Percentiles rank a stretch among this genome's conserved stretches.
Evolutionary conservation across 371 early-diverging fungal species (phyloP).

Genomic region (Haplosporangium sp.): DNA sequence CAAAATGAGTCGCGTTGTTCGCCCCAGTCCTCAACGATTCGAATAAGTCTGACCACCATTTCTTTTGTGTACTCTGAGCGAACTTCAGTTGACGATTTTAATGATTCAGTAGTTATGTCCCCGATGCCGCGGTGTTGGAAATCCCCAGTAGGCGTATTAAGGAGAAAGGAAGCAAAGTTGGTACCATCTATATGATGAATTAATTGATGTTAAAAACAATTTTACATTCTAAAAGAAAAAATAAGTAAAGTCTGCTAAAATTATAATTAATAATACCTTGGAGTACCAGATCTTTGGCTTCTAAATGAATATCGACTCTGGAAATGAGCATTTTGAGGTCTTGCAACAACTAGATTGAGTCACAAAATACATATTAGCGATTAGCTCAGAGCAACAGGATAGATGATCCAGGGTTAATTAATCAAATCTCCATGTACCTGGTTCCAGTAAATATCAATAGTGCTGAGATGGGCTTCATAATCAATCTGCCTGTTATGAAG

Average conservation of each 20-base stretch:
- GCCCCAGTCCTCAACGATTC: constrained; percentile 40
- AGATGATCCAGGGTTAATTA: neutral
- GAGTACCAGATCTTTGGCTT: constrained; percentile 37
- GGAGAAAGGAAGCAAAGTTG: constrained; percentile 37
- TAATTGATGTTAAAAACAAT: neutral
- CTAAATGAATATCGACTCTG: constrained; percentile 41
- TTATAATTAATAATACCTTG: constrained; percentile 19
- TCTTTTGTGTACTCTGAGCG: constrained; percentile 46
- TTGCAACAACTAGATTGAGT: constrained; percentile 37
- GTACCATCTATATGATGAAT: constrained; percentile 14
- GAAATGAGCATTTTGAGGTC: constrained; percentile 52
- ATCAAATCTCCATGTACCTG: constrained; percentile 51
- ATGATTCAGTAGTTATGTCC: constrained; percentile 19
- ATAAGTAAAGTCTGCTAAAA: too few relatives aligned
- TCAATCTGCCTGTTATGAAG: constrained; percentile 60
- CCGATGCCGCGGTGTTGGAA: constrained; percentile 18
- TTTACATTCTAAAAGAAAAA: too few relatives aligned
- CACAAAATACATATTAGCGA: neutral
- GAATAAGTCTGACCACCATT: constrained; percentile 35
- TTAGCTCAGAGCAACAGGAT: neutral
- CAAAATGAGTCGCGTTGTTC: constrained; percentile 39
- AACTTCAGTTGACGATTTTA: constrained; percentile 33
- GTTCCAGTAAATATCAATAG: constrained; percentile 56
- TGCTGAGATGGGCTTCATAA: constrained; percentile 50
- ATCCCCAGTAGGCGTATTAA: constrained; percentile 17